Conservation (phyloP, 805 yeast genomes). For the Candida loeiensis region DNA sequence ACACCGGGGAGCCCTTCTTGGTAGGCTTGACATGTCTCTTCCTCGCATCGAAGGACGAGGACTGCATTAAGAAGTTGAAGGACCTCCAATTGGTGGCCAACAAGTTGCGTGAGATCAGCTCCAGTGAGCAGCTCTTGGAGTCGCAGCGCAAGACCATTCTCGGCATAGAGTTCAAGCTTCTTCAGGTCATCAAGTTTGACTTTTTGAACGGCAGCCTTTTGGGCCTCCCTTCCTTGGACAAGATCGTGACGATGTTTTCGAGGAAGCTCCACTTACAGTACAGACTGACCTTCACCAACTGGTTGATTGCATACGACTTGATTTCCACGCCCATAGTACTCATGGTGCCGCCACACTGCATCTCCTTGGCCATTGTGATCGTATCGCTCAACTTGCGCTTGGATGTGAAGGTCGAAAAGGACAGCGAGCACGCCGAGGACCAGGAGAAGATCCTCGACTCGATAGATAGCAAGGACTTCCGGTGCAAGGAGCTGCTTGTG, state of each 20-base stretch:
- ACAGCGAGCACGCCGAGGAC: slow-evolving; percentile 10
- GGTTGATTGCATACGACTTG: slow-evolving; percentile 76
- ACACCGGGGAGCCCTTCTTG: slow-evolving; percentile 45
- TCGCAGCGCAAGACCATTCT: slow-evolving; percentile 55
- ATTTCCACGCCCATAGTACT: slow-evolving; percentile 66
- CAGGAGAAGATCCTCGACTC: slow-evolving; percentile 26
- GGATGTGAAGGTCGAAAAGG: slow-evolving; percentile 16
- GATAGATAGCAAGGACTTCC: slow-evolving; percentile 34
- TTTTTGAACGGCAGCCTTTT: slow-evolving; percentile 52
- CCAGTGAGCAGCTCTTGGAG: slow-evolving; percentile 34
- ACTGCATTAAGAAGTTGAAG: slow-evolving; percentile 71
- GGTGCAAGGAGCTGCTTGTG: slow-evolving; percentile 41
- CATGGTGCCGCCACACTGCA: slow-evolving; percentile 70
- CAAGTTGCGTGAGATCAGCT: slow-evolving; percentile 29
- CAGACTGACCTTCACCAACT: slow-evolving; percentile 52
- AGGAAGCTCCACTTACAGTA: slow-evolving; percentile 47
- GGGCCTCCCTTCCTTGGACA: slow-evolving; percentile 48
- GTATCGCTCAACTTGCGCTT: slow-evolving; percentile 51
- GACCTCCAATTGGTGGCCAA: slow-evolving; percentile 56
- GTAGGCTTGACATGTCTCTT: slow-evolving; percentile 69
- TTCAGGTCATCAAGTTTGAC: slow-evolving; percentile 79
- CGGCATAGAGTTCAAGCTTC: slow-evolving; percentile 61
- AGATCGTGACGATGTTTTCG: slow-evolving; percentile 57
- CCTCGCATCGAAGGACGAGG: slow-evolving; percentile 75
- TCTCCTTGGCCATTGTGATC: slow-evolving; percentile 65